These are phyloP conservation scores for Caloboletus firmus DNA, from an alignment of 1,284 basidiomycete species.

Conservation along the genomic window DNA sequence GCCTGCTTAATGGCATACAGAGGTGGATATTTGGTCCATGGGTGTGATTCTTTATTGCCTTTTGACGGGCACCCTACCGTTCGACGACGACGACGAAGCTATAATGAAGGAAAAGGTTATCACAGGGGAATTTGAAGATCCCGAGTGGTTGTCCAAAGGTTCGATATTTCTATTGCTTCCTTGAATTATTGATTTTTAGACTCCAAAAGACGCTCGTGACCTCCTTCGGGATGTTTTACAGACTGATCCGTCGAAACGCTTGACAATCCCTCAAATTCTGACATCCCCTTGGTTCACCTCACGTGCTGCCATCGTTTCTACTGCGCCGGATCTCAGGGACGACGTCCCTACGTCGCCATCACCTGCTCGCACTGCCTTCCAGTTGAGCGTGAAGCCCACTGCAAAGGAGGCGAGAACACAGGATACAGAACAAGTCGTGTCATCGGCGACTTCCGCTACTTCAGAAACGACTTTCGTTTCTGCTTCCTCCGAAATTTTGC, in stretches of 20 bases:
- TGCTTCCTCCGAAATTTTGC: slow-evolving; percentile 51
- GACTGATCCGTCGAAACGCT: slow-evolving; percentile 74
- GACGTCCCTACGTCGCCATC: slow-evolving; percentile 30
- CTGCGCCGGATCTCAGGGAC: slow-evolving; percentile 33
- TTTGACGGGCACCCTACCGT: slow-evolving; percentile 91
- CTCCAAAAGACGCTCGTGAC: slow-evolving; percentile 69
- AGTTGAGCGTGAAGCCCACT: slow-evolving; percentile 19
- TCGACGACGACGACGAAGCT: slow-evolving; percentile 94
- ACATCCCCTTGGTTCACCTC: slow-evolving; percentile 87
- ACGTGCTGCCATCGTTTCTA: slow-evolving; percentile 39
- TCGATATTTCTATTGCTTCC: slow-evolving; percentile 13
- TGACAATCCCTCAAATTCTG: slow-evolving; percentile 84
- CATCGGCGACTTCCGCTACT: slow-evolving; percentile 41
- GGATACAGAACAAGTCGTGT: slow-evolving; percentile 47
- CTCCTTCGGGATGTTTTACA: slow-evolving; percentile 81
- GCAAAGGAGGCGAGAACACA: slow-evolving; percentile 32
- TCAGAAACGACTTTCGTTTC: slow-evolving; percentile 56
- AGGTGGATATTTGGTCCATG: slow-evolving; percentile 97
- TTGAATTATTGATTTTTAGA: slow-evolving; percentile 6
- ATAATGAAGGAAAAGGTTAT: slow-evolving; percentile 89
- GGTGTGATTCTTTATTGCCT: slow-evolving; percentile 96
- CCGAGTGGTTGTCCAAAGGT: slow-evolving; percentile 89
- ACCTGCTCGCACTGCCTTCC: slow-evolving; percentile 25
- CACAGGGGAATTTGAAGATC: slow-evolving; percentile 87
- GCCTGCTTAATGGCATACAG: slow-evolving; percentile 40